Evolutionary conservation across 306 rosid genomes (phyloP).

Genomic region (Malus fusca): DNA sequence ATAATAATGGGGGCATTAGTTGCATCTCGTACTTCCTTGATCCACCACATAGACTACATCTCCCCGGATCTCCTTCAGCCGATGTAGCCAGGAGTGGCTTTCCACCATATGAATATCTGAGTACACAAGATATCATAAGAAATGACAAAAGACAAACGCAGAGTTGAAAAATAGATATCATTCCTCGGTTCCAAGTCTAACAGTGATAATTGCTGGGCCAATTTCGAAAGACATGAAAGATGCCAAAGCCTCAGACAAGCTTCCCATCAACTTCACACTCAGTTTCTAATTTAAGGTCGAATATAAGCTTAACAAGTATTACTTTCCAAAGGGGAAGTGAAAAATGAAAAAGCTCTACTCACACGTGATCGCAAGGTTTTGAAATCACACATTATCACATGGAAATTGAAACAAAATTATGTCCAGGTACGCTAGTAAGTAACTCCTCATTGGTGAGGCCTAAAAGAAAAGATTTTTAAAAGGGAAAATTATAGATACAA

Average conservation of each 20-base stretch:
- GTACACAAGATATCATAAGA: neutral
- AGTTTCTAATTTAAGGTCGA: neutral
- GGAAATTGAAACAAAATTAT: neutral
- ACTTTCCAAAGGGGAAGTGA: neutral
- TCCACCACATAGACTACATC: constrained; percentile 61
- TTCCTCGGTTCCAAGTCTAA: neutral
- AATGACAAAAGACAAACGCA: neutral
- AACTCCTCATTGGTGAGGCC: neutral
- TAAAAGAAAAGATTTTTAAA: no score
- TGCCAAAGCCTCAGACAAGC: neutral
- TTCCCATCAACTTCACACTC: neutral
- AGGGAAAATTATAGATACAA: no score
- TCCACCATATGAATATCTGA: constrained; percentile 72
- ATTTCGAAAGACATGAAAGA: neutral
- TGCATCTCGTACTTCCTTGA: constrained; percentile 79
- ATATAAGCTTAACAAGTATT: neutral
- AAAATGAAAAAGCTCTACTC: neutral
- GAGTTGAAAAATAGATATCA: neutral
- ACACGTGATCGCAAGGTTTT: neutral
- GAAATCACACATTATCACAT: neutral
- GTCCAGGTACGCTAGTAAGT: neutral
- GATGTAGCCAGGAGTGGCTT: constrained; percentile 58
- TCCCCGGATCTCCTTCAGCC: constrained; percentile 50
- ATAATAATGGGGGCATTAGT: constrained; percentile 75
- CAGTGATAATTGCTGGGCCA: neutral